phyloP scores from a whole-genome alignment of 2,329 filamentous ascomycete genomes.

The Claviceps spartinae region DNA sequence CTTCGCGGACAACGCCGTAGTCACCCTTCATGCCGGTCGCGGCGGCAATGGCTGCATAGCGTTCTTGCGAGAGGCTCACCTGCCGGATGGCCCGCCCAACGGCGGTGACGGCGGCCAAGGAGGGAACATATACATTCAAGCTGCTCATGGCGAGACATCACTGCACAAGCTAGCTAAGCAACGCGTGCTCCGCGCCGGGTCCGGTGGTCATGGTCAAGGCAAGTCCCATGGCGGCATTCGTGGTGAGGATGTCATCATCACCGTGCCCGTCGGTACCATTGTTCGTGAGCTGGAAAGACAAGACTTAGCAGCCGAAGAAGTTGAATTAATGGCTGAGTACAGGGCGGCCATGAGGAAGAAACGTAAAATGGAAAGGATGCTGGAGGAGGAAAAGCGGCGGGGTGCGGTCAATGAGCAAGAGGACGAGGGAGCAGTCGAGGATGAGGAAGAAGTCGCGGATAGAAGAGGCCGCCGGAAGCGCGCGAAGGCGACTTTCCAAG shows the following conservation, averaged over 20 bases:
- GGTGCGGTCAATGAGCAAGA: slow-evolving; percentile 5
- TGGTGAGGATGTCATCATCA: slow-evolving; percentile 76
- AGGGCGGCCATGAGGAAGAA: slow-evolving; percentile 19
- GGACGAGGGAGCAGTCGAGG: slow-evolving; percentile 2
- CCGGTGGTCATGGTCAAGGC: slow-evolving; percentile 67
- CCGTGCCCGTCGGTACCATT: slow-evolving; percentile 86
- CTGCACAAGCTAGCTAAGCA: slow-evolving; percentile 79
- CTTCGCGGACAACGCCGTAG: slow-evolving; percentile 74
- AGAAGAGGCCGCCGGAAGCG: slow-evolving; percentile 4
- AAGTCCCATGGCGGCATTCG: slow-evolving; percentile 60
- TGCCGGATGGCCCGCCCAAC: slow-evolving; percentile 80
- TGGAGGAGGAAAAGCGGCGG: slow-evolving; percentile 20
- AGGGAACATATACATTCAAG: slow-evolving; percentile 89
- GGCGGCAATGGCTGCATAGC: slow-evolving; percentile 92
- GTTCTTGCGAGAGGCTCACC: slow-evolving; percentile 81
- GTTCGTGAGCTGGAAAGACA: slow-evolving; percentile 67
- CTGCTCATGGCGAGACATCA: slow-evolving; percentile 79
- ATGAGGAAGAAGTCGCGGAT: slow-evolving; percentile 3
- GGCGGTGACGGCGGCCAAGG: slow-evolving; percentile 88
- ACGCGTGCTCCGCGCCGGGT: slow-evolving; percentile 58
- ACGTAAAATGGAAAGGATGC: slow-evolving; percentile 17
- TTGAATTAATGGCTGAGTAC: slow-evolving; percentile 19
- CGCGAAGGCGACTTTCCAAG: neutral
- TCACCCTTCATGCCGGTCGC: slow-evolving; percentile 63
- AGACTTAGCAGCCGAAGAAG: slow-evolving; percentile 63